These are phyloP conservation scores for Heritiera fomes DNA, from an alignment of 345 rosid genomes.

Conservation along the genomic window DNA sequence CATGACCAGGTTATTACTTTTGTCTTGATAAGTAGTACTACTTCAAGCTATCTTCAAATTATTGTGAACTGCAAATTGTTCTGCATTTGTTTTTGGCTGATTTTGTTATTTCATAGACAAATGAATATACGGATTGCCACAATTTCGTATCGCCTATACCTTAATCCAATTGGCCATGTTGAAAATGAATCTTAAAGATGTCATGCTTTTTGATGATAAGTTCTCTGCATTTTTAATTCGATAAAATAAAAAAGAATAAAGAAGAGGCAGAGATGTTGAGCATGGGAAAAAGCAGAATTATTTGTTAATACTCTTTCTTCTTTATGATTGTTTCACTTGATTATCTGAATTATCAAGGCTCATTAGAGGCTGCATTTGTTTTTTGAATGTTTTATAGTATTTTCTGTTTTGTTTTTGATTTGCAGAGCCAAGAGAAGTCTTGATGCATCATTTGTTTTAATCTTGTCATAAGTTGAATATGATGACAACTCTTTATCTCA, in stretches of 20 bases:
- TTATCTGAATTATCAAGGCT: conserved; percentile 1
- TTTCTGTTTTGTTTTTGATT: not conserved
- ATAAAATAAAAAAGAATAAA: not conserved
- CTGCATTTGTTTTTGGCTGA: not conserved
- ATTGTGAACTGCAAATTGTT: not conserved
- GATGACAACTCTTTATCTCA: not conserved
- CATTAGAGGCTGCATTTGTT: not conserved
- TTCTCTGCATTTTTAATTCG: not conserved
- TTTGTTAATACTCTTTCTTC: not conserved
- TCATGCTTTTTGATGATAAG: too few species aligned
- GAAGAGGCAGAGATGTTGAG: conserved; percentile 6
- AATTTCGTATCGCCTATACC: not conserved
- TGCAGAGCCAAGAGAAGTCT: not conserved
- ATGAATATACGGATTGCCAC: not conserved
- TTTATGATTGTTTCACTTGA: not conserved
- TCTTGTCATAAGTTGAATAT: not conserved
- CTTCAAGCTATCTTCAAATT: not conserved
- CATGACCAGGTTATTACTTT: conserved; percentile 65
- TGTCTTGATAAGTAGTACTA: not conserved
- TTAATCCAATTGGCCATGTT: not conserved
- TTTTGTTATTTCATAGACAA: not conserved
- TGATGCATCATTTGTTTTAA: not conserved
- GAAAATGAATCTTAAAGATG: not conserved
- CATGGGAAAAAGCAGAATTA: not conserved
- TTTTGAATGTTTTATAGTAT: not conserved